Percentiles rank a stretch among this genome's conserved stretches.
These are phyloP conservation scores for Epichloe elymi DNA, from an alignment of 2,329 filamentous ascomycete species.

Conservation along the genomic window DNA sequence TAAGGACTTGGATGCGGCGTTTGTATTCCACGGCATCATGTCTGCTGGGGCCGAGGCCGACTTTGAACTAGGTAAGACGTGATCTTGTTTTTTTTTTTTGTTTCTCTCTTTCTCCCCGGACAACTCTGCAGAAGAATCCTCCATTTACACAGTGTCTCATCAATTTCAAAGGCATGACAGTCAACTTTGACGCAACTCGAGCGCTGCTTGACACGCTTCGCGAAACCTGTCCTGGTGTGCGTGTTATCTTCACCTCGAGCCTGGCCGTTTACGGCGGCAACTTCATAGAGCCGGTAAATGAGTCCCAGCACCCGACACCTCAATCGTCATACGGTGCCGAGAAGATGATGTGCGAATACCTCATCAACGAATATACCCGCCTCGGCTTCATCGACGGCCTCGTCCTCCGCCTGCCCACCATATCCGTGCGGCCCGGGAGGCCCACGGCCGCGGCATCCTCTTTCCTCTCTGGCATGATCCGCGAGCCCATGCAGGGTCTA, in stretches of 20 bases:
- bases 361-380: slow-evolving; percentile 20
- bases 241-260: slow-evolving; percentile 44
- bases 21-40: slow-evolving; percentile 52
- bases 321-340: slow-evolving; percentile 45
- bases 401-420: slow-evolving; percentile 42
- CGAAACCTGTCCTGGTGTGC: slow-evolving; percentile 27
- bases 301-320: slow-evolving; percentile 34
- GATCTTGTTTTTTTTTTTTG: neutral
- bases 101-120: neutral
- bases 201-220: slow-evolving; percentile 38
- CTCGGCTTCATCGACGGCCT: slow-evolving; percentile 43
- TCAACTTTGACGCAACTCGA: slow-evolving; percentile 44
- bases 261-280: slow-evolving; percentile 45
- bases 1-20: slow-evolving; percentile 31
- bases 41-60: slow-evolving; percentile 46
- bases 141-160: too few species aligned
- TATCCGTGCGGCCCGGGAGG: slow-evolving; percentile 43
- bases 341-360: slow-evolving; percentile 43
- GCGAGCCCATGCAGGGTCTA: slow-evolving; percentile 35
- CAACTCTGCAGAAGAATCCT: neutral
- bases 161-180: slow-evolving; percentile 26
- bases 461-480: slow-evolving; percentile 46
- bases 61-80: slow-evolving; percentile 24
- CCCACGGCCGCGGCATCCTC: slow-evolving; percentile 45
- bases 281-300: slow-evolving; percentile 29